Evolutionary conservation across 345 rosid genomes (phyloP).

Genomic region (Pistacia integerrima): DNA sequence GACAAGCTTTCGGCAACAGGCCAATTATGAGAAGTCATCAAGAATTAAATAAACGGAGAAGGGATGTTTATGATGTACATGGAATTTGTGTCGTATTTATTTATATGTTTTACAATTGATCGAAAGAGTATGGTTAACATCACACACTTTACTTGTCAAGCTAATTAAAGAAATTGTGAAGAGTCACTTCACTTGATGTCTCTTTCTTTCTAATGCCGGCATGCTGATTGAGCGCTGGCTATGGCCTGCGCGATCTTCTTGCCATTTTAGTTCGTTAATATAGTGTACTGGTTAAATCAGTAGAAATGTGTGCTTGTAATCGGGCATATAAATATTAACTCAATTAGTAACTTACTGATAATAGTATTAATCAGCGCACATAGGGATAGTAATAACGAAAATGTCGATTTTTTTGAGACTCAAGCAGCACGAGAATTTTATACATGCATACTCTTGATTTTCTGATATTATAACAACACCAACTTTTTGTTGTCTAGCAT

Average conservation of each 20-base stretch:
- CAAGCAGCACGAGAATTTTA: too few species aligned
- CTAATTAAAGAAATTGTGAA: not conserved
- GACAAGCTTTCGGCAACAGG: not conserved
- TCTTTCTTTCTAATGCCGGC: constrained; percentile 5
- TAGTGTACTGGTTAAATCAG: too few species aligned
- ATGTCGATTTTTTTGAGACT: too few species aligned
- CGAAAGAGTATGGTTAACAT: not conserved
- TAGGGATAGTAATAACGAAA: too few species aligned
- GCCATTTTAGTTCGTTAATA: too few species aligned
- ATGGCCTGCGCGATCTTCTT: not conserved
- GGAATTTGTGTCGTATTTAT: constrained; percentile 2
- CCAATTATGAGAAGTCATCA: constrained; percentile 7
- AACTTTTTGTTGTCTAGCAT: too few species aligned
- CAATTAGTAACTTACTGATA: too few species aligned
- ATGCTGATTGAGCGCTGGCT: not conserved
- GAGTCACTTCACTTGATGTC: not conserved
- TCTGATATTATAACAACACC: too few species aligned
- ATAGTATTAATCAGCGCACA: too few species aligned
- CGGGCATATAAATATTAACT: too few species aligned
- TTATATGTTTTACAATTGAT: not conserved
- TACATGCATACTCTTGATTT: too few species aligned
- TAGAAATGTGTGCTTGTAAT: too few species aligned
- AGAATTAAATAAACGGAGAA: not conserved
- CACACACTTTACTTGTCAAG: not conserved
- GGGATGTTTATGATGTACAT: not conserved